phyloP scores from a whole-genome alignment of 129 eudicot genomes.

The Glebionis coronaria region DNA sequence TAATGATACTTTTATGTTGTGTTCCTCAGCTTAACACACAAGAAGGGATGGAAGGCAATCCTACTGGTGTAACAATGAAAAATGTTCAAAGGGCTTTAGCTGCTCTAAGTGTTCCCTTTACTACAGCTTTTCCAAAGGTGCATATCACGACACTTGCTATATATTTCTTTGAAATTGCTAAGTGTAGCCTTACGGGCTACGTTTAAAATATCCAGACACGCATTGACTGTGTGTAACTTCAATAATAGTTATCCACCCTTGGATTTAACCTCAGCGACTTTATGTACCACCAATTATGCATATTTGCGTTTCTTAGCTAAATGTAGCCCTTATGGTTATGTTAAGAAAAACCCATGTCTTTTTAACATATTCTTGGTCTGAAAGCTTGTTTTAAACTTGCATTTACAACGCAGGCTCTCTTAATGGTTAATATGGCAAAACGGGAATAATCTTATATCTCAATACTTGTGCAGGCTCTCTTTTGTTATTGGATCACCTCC shows the following conservation, averaged over 20 bases:
- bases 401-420: not conserved
- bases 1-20: not conserved
- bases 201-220: no score
- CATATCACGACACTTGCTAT: not conserved
- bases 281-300: no score
- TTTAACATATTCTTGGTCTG: not conserved
- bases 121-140: constrained; percentile 75
- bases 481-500: constrained; percentile 87
- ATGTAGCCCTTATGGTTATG: no score
- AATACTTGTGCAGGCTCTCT: constrained; percentile 57
- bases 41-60: constrained; percentile 84
- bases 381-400: not conserved
- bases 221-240: no score
- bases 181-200: no score
- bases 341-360: no score
- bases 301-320: no score
- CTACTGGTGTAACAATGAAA: constrained; percentile 61
- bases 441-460: no score
- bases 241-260: no score
- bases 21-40: constrained; percentile 58
- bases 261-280: no score
- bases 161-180: not conserved
- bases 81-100: constrained; percentile 73
- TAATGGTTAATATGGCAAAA: not conserved
- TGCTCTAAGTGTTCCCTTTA: constrained; percentile 64